Evolutionary conservation across 768 basidiomycete species (phyloP).

Genomic region (Ramaria sp.): DNA sequence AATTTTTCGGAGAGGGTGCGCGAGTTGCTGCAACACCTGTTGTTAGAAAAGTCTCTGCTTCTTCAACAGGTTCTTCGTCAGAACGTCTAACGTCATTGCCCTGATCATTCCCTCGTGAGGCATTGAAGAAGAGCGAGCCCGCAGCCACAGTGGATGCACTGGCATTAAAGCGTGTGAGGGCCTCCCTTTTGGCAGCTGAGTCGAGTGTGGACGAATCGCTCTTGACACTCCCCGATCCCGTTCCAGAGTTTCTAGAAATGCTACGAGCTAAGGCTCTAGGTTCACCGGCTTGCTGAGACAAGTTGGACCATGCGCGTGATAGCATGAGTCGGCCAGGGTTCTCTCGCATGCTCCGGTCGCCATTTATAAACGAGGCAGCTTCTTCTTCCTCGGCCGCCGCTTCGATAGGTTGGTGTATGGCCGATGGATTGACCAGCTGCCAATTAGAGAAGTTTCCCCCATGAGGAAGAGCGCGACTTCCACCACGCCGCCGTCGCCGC

Average conservation of each 20-base stretch:
- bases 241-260: not conserved
- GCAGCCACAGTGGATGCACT: constrained; percentile 3
- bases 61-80: not conserved
- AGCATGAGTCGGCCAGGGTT: not conserved
- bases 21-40: not conserved
- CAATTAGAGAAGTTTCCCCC: not conserved
- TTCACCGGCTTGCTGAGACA: not conserved
- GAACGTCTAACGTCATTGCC: not conserved
- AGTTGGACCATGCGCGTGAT: not conserved
- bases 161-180: not conserved
- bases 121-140: constrained; percentile 10
- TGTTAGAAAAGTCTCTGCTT: not conserved
- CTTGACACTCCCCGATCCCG: not conserved
- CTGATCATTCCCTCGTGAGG: not conserved
- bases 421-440: not conserved
- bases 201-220: not conserved
- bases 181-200: not conserved
- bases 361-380: not conserved
- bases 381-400: not conserved
- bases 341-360: not conserved
- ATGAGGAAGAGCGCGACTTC: not conserved
- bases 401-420: not conserved
- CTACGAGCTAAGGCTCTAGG: not conserved
- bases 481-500: not conserved
- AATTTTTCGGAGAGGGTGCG: not conserved